Evolutionary conservation across 352 stramenopile species (phyloP), one percentile per base, ranked within the genome.

Genomic region (Peronosclerospora sorghi): DNA sequence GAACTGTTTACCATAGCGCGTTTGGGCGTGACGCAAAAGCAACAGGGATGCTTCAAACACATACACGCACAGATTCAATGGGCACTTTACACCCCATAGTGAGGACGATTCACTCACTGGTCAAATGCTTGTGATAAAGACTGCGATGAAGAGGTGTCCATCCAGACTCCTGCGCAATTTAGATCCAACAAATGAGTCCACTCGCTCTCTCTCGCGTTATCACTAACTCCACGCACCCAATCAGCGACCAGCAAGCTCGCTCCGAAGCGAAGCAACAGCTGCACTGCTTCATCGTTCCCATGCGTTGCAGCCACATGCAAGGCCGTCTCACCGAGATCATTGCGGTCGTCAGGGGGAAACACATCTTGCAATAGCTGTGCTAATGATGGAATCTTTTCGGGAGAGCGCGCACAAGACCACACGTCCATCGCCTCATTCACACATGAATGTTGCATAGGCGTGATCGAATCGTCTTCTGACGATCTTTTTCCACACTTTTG

Each of bases 61-160:
- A 35, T 8, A 35, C 21, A 26, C 21, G 21, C 21, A 26, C 21
- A 26, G 6, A 6, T 3, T 26, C 21, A 26, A 26, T 3, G 21
- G 21, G 21, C 21, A 26, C 21, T 3, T 26, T 26, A 26, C 21
- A 26, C 6, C 21, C 21, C 3, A 7, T 26, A 6, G 6, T 26
- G 21, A 26, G 21, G 21, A 26, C 4, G 21, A 6, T 26, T 15
- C 21, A 73, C 68, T 49, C 59, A 88, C 73, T 83, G 32, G 70
- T 70, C 21, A 91, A 54, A 43, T 71, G 72, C 21, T 73, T 62
- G 18, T 85, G 55, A 35, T 86, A 83, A 8, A 83, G 37, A 56
- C 69, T 83, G 27, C 75, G 75, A 46, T 91, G 78, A 43, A 91
- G 46, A 14, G 78, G 67, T 17, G 78, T 88, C 69, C 77, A 91